Percentiles rank a stretch among this genome's conserved stretches.
Conservation (phyloP, 768 basidiomycete genomes). For the Hericium rajendrae region DNA sequence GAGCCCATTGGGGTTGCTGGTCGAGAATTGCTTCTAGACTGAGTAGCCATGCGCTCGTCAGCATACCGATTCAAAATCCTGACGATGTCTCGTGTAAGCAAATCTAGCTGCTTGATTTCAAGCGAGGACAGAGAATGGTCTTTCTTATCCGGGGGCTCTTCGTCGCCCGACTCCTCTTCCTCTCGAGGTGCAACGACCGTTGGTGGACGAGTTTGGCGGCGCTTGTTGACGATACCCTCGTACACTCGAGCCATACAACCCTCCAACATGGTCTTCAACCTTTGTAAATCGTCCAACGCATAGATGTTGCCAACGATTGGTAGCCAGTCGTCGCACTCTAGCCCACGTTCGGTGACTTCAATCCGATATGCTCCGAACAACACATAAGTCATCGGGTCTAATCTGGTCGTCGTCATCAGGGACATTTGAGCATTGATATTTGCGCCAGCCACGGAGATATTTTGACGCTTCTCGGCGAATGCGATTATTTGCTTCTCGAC, state of each 20-base stretch:
- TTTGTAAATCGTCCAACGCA: slow-evolving; percentile 74
- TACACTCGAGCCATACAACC: slow-evolving; percentile 83
- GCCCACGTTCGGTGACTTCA: slow-evolving; percentile 54
- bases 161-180: slow-evolving; percentile 49
- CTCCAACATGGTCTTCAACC: slow-evolving; percentile 72
- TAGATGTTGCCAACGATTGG: slow-evolving; percentile 68
- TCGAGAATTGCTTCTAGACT: slow-evolving; percentile 53
- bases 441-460: slow-evolving; percentile 41
- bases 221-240: slow-evolving; percentile 58
- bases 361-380: slow-evolving; percentile 84
- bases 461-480: slow-evolving; percentile 77
- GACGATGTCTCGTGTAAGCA: slow-evolving; percentile 66
- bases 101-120: slow-evolving; percentile 70
- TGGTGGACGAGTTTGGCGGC: slow-evolving; percentile 26
- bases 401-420: slow-evolving; percentile 69
- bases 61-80: slow-evolving; percentile 62
- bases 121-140: slow-evolving; percentile 49
- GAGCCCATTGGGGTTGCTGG: slow-evolving; percentile 58
- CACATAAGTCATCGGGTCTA: slow-evolving; percentile 85
- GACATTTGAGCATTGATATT: slow-evolving; percentile 39
- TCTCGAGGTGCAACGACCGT: slow-evolving; percentile 31
- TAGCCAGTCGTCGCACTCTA: slow-evolving; percentile 88
- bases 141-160: slow-evolving; percentile 33
- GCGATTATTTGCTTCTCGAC: slow-evolving; percentile 71
- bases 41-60: slow-evolving; percentile 48